These are phyloP conservation scores for Oryza brachyantha DNA, from an alignment of 176 grass and related monocot genomes.

Conservation along the genomic window DNA sequence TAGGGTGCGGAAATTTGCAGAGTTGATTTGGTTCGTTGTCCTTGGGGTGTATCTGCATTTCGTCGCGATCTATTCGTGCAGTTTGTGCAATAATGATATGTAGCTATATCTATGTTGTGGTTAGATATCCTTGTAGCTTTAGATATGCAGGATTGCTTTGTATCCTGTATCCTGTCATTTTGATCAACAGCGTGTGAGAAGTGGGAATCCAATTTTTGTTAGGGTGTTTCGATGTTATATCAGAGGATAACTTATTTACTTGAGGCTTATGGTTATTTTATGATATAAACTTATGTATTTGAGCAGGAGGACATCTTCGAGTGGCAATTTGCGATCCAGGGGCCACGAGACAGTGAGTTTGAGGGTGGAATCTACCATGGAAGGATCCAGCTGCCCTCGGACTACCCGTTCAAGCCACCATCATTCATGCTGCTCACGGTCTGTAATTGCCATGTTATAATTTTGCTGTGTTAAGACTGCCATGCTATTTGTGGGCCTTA, in stretches of 20 bases:
- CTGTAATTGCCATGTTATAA: background rate
- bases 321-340: slow-evolving; percentile 97
- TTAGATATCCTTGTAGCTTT: background rate
- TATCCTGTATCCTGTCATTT: background rate
- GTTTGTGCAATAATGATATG: background rate
- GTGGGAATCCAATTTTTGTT: background rate
- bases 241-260: background rate
- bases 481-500: slow-evolving; percentile 5
- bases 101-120: background rate
- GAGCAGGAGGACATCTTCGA: slow-evolving; percentile 93
- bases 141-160: background rate
- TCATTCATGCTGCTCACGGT: slow-evolving; percentile 96
- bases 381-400: slow-evolving; percentile 85
- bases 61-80: slow-evolving; percentile 14
- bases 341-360: slow-evolving; percentile 86
- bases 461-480: background rate
- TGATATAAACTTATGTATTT: background rate
- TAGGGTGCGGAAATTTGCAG: background rate
- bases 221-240: background rate
- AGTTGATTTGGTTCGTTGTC: background rate
- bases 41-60: background rate
- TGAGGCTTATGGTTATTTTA: background rate
- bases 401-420: slow-evolving; percentile 95
- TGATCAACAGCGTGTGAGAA: background rate
- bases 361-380: slow-evolving; percentile 98